phyloP scores from a whole-genome alignment of 148 eudicot genomes.

The Agrostemma githago region DNA sequence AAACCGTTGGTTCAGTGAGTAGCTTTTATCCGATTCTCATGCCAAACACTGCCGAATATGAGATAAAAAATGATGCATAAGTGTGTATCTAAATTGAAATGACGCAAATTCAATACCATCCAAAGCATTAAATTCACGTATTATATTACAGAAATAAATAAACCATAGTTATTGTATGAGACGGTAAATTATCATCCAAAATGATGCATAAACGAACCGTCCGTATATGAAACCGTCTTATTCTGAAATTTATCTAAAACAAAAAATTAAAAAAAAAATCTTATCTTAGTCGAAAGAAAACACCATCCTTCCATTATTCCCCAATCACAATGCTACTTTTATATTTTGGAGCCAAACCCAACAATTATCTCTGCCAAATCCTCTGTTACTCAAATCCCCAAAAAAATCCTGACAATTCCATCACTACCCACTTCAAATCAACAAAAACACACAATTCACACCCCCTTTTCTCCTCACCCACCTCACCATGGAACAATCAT shows the following conservation, averaged over 20 bases:
- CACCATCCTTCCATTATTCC: conserved; percentile 14
- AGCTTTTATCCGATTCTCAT: too few species aligned
- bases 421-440: background rate
- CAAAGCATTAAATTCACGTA: too few species aligned
- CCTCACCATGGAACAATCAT: conserved; percentile 10
- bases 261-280: background rate
- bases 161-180: too few species aligned
- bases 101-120: too few species aligned
- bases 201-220: too few species aligned
- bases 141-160: too few species aligned
- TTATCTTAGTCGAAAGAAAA: conserved; percentile 20
- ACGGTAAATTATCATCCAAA: too few species aligned
- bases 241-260: background rate
- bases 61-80: too few species aligned
- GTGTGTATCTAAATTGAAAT: too few species aligned
- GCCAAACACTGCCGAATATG: too few species aligned
- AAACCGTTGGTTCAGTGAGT: too few species aligned
- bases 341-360: conserved; percentile 3
- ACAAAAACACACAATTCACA: background rate
- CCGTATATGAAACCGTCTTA: too few species aligned
- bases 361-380: background rate
- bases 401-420: background rate
- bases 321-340: conserved; percentile 19
- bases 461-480: background rate
- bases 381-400: background rate